These are phyloP conservation scores for Helotiales sp. DNA, from an alignment of 2,329 filamentous ascomycete species.

Conservation along the genomic window DNA sequence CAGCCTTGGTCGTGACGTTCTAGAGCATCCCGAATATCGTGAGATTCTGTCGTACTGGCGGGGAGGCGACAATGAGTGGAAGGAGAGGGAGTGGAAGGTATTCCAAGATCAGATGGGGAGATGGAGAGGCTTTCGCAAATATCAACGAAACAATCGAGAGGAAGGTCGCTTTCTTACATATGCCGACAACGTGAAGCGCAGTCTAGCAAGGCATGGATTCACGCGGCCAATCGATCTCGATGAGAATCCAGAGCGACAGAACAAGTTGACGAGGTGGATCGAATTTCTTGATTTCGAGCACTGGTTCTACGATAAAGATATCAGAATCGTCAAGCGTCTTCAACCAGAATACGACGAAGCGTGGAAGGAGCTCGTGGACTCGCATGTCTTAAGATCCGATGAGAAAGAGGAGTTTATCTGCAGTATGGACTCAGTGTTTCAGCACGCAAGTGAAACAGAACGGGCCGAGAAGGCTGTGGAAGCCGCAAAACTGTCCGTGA, in stretches of 20 bases:
- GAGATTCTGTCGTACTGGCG: conserved; percentile 33
- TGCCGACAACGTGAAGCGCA: conserved; percentile 28
- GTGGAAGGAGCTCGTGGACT: conserved; percentile 38
- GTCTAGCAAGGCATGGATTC: conserved; percentile 34
- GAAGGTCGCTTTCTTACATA: conserved; percentile 31
- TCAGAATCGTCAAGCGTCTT: conserved; percentile 18
- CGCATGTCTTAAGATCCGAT: conserved; percentile 29
- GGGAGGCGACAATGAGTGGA: conserved; percentile 8
- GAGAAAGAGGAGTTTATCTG: conserved; percentile 33
- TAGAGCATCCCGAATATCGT: conserved; percentile 22
- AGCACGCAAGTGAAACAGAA: conserved; percentile 17
- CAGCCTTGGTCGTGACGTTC: conserved; percentile 29
- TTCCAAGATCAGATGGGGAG: conserved; percentile 31
- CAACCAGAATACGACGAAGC: conserved; percentile 30
- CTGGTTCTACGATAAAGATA: conserved; percentile 12
- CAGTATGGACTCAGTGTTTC: conserved; percentile 9
- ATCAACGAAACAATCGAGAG: conserved; percentile 33
- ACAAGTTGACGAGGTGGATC: conserved; percentile 41
- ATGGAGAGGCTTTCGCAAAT: conserved; percentile 36
- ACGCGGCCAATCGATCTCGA: conserved; percentile 33
- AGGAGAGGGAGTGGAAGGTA: too few species aligned
- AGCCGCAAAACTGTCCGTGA: conserved; percentile 8
- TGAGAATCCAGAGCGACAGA: conserved; percentile 32
- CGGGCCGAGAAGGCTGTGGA: conserved; percentile 22
- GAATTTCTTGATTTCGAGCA: conserved; percentile 39